These are phyloP conservation scores for Phytophthora multivora DNA, from an alignment of 352 stramenopile genomes.

Conservation along the genomic window DNA sequence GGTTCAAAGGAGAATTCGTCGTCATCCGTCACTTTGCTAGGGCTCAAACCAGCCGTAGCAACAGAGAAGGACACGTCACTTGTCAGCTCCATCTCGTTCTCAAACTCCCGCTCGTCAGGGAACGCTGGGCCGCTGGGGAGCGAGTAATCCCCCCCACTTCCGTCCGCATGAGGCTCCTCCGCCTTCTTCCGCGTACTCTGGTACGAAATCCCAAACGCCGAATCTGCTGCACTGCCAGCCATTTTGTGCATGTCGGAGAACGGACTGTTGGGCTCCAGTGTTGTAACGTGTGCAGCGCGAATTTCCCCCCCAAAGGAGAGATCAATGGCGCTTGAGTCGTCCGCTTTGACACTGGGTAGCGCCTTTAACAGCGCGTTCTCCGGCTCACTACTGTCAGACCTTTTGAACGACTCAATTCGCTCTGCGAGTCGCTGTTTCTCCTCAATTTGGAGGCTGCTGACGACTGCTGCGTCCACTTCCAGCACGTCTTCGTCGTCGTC, in stretches of 20 bases:
- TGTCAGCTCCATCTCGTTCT: slow-evolving; percentile 39
- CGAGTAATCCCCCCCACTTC: slow-evolving; percentile 27
- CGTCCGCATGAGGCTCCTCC: not conserved
- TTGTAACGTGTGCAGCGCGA: slow-evolving; percentile 35
- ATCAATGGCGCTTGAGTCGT: slow-evolving; percentile 12
- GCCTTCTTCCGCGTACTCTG: slow-evolving; percentile 45
- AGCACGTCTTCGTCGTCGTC: slow-evolving; percentile 60
- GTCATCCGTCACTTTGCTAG: slow-evolving; percentile 21
- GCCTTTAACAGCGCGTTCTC: slow-evolving; percentile 29
- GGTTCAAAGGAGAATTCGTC: slow-evolving; percentile 49
- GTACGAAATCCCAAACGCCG: slow-evolving; percentile 68
- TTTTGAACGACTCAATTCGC: not conserved
- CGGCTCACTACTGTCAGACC: not conserved
- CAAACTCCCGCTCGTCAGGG: slow-evolving; percentile 55
- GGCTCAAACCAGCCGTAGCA: slow-evolving; percentile 4
- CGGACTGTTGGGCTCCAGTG: slow-evolving; percentile 23
- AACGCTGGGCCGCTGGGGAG: slow-evolving; percentile 47
- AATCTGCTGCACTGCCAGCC: slow-evolving; percentile 19
- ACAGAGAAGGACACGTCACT: slow-evolving; percentile 47
- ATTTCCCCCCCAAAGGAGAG: slow-evolving; percentile 38
- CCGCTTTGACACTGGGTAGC: slow-evolving; percentile 12
- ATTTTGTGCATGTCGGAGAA: slow-evolving; percentile 29
- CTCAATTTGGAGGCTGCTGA: slow-evolving; percentile 31
- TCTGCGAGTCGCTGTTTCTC: slow-evolving; percentile 19
- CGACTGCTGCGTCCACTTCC: slow-evolving; percentile 44